phyloP scores from a whole-genome alignment of 768 basidiomycete genomes.

The Tricholoma flavovirens region DNA sequence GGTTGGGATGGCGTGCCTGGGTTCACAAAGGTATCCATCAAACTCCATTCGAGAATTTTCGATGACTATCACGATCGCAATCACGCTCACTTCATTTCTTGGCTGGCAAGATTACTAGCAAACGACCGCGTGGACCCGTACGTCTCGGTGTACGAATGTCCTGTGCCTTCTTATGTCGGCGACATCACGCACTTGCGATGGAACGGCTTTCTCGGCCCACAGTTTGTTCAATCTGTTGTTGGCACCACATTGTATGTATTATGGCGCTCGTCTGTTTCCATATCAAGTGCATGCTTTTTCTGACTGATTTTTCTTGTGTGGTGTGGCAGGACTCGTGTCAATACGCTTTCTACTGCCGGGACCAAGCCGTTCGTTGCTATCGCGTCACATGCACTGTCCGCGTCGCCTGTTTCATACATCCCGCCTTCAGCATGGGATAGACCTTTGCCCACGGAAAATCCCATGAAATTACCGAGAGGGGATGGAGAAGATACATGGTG shows the following conservation, averaged over 20 bases:
- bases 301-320: background rate
- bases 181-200: constrained; percentile 52
- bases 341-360: background rate
- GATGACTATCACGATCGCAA: constrained; percentile 2
- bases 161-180: constrained; percentile 38
- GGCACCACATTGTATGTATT: constrained; percentile 41
- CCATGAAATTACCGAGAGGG: constrained; percentile 35
- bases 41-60: background rate
- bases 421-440: constrained; percentile 18
- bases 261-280: background rate
- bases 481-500: constrained; percentile 53
- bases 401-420: constrained; percentile 49
- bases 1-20: constrained; percentile 65
- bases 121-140: constrained; percentile 68
- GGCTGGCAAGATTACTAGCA: constrained; percentile 42
- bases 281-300: background rate
- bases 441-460: constrained; percentile 16
- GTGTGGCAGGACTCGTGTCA: constrained; percentile 5
- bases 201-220: constrained; percentile 49
- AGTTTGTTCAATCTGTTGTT: constrained; percentile 49
- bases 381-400: constrained; percentile 37
- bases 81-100: background rate
- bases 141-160: constrained; percentile 59
- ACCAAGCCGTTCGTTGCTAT: constrained; percentile 35
- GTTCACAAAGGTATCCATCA: constrained; percentile 51